Evolutionary conservation across 1,139 yeast species (phyloP), one percentile per base, ranked within the genome.

Genomic region (Saccharomyces hybrid): DNA sequence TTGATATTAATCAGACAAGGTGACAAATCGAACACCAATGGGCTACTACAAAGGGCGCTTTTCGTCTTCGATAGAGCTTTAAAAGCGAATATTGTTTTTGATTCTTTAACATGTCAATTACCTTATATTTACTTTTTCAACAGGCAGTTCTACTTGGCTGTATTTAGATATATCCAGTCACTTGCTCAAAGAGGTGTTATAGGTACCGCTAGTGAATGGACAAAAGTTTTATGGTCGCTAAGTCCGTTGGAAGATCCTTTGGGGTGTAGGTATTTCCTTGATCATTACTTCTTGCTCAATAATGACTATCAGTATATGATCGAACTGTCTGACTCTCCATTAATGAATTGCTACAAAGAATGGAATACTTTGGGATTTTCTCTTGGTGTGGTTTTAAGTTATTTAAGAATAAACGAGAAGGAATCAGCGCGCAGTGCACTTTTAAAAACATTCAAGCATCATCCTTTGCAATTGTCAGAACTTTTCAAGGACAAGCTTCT

Each of bases 231-330:
- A 52, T 73, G 86, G 60, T 80, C 89, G 1, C 72, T 89, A 49
- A 79, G 82, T 42, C 96, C 96, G 1, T 79, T 83, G 1, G 88
- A 85, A 51, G 97, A 89, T 73, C 96, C 96, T 0, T 73, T 85
- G 56, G 96, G 96, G 11, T 90, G 86, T 4, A 77, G 96, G 59
- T 84, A 85, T 64, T 86, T 88, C 69, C 83, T 89, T 61, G 97
- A 89, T 67, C 85, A 80, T 64, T 89, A 87, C 66, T 85, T 93
- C 4, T 73, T 88, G 8, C 75, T 83, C 72, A 77, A 88, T 51
- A 84, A 79, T 47, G 88, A 87, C 58, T 83, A 77, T 64, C 75
- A 79, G 54, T 89, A 81, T 68, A 67, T 89, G 61, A 74, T 82
- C 16, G 78, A 80, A 27, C 71, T 88, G 42, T 77, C 77, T 0